Evolutionary conservation across 495 filamentous ascomycete species (phyloP), one percentile per base, ranked within the genome.

Genomic region (Penicillium herquei): DNA sequence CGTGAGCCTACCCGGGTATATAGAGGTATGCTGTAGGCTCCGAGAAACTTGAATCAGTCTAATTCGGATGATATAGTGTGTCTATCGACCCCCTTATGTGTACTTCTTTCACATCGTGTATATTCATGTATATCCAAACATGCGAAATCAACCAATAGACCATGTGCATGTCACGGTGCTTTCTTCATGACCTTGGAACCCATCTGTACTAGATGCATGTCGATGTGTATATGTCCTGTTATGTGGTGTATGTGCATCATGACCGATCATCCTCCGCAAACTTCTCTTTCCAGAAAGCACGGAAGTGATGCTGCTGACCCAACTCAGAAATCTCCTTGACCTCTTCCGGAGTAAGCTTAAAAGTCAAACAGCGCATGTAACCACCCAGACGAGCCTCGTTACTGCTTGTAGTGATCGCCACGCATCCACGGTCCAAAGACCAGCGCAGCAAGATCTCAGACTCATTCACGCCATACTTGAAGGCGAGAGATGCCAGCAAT

Each of bases 401-500:
- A 35, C 74, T 71, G 66, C 85, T 91, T 14, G 92, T 96, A 1
- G 91, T 95, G 57, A 96, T 71, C 0, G 82, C 74, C n/a, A 92
- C 83, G 49, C 88, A 71, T 39, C 85, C 89, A 64, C 91, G 88
- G 58, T 96, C 90, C 34, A 96, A 70, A 31, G 80, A 81, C 91
- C 91, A 96, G 52, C 92, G 70, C 56, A 96, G 61, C 16, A 78
- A 76, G 49, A 96, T 78, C 56, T 93, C 90, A 0, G 76, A 80
- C 52, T 84, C 78, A 12, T 72, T 79, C 21, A 95, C 91, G 4
- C 78, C 86, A 61, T 96, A 95, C 75, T 95, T 96, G 58, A 69
- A 76, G 7, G 88, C 87, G 49, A 96, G 64, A 10, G 62, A 59
- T 17, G 75, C 72, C 56, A 90, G 75, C 12, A 84, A 63, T 8